Evolutionary conservation across 306 rosid species (phyloP).

Genomic region (Biancaea sappan): DNA sequence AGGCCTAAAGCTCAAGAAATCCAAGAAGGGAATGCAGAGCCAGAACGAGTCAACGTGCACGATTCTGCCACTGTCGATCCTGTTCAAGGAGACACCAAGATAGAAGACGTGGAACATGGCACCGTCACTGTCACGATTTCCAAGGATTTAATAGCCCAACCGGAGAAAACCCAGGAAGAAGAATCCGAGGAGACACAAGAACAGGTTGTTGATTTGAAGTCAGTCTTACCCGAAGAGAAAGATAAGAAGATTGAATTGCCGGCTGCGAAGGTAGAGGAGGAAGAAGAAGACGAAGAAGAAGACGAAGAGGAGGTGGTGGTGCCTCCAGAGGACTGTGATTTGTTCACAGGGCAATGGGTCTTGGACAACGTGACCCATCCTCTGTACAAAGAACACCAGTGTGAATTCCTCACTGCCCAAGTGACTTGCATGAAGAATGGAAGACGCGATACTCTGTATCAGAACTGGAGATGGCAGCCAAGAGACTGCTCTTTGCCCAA

Average conservation of each 20-base stretch:
- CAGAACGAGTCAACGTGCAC: background rate
- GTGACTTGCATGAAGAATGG: constrained; percentile 97
- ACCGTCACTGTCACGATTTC: constrained; percentile 14
- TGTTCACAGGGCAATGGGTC: constrained; percentile 89
- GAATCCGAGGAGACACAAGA: constrained; percentile 62
- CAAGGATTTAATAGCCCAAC: constrained; percentile 44
- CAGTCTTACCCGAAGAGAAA: constrained; percentile 29
- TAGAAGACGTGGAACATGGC: constrained; percentile 18
- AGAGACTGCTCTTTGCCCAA: constrained; percentile 86
- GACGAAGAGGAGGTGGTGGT: constrained; percentile 66
- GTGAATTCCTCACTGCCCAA: constrained; percentile 89
- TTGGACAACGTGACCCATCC: constrained; percentile 79
- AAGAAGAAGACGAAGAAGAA: constrained; percentile 42
- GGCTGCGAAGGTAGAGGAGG: constrained; percentile 32
- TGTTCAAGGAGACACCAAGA: constrained; percentile 33
- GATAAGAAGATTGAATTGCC: constrained; percentile 53
- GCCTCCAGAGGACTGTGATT: constrained; percentile 88
- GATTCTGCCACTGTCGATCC: constrained; percentile 2
- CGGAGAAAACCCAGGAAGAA: constrained; percentile 45
- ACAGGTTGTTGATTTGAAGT: constrained; percentile 43
- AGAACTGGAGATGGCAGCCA: constrained; percentile 99
- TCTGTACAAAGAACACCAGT: constrained; percentile 84
- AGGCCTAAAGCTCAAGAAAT: constrained; percentile 63
- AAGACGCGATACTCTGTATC: constrained; percentile 75
- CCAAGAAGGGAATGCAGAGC: constrained; percentile 39